Conservation (phyloP, 306 rosid genomes). For the Glycine latifolia region DNA sequence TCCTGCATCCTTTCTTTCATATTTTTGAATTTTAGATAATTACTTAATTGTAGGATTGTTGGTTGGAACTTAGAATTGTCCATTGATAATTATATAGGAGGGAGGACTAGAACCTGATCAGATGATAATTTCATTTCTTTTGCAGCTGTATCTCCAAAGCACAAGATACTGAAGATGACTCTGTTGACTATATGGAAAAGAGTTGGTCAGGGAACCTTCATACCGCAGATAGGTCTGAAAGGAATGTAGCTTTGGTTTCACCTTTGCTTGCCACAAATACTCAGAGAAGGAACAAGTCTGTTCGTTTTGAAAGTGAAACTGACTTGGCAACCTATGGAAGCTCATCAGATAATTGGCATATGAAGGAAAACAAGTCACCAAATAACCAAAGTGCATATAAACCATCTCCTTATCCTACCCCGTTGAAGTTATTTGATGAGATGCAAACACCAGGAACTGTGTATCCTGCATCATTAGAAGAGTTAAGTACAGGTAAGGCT, state of each 20-base stretch:
- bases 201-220: slow-evolving; percentile 37
- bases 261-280: slow-evolving; percentile 58
- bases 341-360: slow-evolving; percentile 59
- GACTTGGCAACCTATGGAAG: slow-evolving; percentile 58
- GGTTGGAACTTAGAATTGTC: slow-evolving; percentile 8
- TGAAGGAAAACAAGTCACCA: slow-evolving; percentile 51
- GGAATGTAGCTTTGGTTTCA: slow-evolving; percentile 48
- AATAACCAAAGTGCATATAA: slow-evolving; percentile 61
- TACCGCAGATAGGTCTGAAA: slow-evolving; percentile 47
- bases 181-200: slow-evolving; percentile 42
- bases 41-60: background rate
- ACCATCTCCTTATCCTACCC: slow-evolving; percentile 79
- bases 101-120: slow-evolving; percentile 23
- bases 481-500: slow-evolving; percentile 58
- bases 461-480: slow-evolving; percentile 69
- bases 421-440: slow-evolving; percentile 76
- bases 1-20: background rate
- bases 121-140: slow-evolving; percentile 29
- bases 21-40: background rate
- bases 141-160: slow-evolving; percentile 53
- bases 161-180: slow-evolving; percentile 33
- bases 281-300: slow-evolving; percentile 69
- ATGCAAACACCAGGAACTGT: slow-evolving; percentile 98
- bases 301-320: slow-evolving; percentile 71
- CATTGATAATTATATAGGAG: slow-evolving; percentile 11